These are phyloP conservation scores for Trichoderma citrinoviride DNA, from an alignment of 2,329 filamentous ascomycete species.

Conservation along the genomic window DNA sequence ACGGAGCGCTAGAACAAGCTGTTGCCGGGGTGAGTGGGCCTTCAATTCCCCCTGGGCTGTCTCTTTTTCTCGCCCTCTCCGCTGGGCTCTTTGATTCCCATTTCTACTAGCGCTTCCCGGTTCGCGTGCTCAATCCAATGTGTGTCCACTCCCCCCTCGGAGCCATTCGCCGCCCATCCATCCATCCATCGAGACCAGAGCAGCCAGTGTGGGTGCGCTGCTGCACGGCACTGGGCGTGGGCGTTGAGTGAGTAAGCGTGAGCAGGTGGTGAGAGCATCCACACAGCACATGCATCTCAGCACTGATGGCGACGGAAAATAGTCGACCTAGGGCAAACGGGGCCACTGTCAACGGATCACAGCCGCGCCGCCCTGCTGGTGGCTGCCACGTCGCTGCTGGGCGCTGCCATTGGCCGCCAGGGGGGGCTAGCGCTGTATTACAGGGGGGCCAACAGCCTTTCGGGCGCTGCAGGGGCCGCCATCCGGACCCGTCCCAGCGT, in stretches of 20 bases:
- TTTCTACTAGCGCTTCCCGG: neutral
- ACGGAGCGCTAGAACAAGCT: constrained; percentile 18
- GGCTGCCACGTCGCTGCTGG: constrained; percentile 18
- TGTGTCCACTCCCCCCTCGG: too few relatives aligned
- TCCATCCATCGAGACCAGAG: too few relatives aligned
- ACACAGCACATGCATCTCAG: neutral
- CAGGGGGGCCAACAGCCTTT: constrained; percentile 16
- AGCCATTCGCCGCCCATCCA: too few relatives aligned
- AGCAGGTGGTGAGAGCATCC: neutral
- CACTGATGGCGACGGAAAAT: neutral
- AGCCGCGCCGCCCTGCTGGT: constrained; percentile 14
- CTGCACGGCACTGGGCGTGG: neutral
- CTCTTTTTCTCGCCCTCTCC: neutral
- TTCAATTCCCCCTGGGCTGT: neutral
- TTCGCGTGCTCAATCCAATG: too few relatives aligned
- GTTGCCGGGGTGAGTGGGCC: constrained; percentile 3
- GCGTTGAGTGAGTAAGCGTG: neutral
- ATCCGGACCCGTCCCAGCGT: constrained; percentile 16
- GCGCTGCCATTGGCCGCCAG: constrained; percentile 14
- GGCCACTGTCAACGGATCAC: constrained; percentile 14
- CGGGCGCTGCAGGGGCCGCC: constrained; percentile 20
- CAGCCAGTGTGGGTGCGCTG: neutral
- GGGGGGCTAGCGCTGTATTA: constrained; percentile 16
- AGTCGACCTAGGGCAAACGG: neutral
- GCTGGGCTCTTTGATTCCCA: too few relatives aligned